These are phyloP conservation scores for Apiosordaria backusii DNA, from an alignment of 495 filamentous ascomycete genomes.

Conservation along the genomic window DNA sequence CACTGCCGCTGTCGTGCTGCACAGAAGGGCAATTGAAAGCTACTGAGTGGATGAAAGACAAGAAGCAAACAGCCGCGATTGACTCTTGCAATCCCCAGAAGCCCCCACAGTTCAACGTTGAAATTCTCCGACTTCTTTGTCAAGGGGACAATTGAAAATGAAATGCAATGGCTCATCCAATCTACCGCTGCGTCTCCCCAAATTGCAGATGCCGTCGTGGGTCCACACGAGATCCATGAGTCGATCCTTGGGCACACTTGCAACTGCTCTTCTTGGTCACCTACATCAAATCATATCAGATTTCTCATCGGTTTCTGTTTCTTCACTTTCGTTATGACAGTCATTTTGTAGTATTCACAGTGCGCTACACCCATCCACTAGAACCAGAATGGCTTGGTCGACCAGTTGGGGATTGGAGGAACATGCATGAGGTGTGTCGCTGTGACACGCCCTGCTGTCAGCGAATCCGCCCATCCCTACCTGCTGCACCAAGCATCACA, in stretches of 20 bases:
- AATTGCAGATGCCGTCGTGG: not conserved
- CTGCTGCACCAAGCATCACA: constrained; percentile 13
- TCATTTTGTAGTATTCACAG: too few species aligned
- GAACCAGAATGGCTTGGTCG: constrained; percentile 5
- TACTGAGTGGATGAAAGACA: too few species aligned
- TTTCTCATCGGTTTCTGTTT: not conserved
- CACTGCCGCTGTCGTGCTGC: not conserved
- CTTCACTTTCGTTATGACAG: not conserved
- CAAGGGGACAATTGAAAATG: not conserved
- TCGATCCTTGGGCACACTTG: constrained; percentile 4
- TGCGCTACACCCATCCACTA: too few species aligned
- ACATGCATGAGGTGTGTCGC: too few species aligned
- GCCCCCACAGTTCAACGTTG: not conserved
- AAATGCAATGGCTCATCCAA: too few species aligned
- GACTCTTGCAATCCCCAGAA: not conserved
- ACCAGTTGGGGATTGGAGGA: not conserved
- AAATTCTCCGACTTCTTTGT: not conserved
- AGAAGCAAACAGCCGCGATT: not conserved
- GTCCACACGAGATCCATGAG: not conserved
- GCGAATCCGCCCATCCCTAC: constrained; percentile 11
- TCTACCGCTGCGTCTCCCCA: not conserved
- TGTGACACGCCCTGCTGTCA: constrained; percentile 5
- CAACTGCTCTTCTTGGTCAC: not conserved
- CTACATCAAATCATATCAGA: not conserved
- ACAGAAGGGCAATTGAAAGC: too few species aligned